Evolutionary conservation across 495 filamentous ascomycete species (phyloP).

Genomic region (Pyronema domesticum): DNA sequence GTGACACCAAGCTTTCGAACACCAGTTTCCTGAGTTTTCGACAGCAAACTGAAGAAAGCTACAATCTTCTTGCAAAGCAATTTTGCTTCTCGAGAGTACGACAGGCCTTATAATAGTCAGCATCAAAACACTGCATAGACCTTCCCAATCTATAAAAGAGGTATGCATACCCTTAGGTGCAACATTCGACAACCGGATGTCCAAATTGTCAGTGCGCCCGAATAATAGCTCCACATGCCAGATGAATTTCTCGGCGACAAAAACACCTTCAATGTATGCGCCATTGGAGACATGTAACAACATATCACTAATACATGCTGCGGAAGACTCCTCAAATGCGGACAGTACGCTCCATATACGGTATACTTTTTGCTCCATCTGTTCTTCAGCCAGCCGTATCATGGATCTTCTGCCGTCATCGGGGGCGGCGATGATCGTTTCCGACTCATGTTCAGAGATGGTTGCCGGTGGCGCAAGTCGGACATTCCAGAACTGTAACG

Average conservation of each 20-base stretch:
- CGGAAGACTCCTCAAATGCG: slow-evolving; percentile 91
- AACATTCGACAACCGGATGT: slow-evolving; percentile 46
- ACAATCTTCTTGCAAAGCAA: slow-evolving; percentile 98
- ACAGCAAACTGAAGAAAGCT: slow-evolving; percentile 84
- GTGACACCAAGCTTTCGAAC: slow-evolving; percentile 83
- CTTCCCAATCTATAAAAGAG: background rate
- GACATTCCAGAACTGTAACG: slow-evolving; percentile 75
- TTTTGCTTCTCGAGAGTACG: slow-evolving; percentile 88
- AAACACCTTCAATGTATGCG: slow-evolving; percentile 81
- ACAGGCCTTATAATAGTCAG: slow-evolving; percentile 42
- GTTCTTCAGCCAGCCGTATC: slow-evolving; percentile 71
- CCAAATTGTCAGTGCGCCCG: slow-evolving; percentile 68
- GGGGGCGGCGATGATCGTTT: slow-evolving; percentile 31
- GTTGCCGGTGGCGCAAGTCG: slow-evolving; percentile 42
- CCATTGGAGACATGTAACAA: slow-evolving; percentile 97
- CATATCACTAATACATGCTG: slow-evolving; percentile 98
- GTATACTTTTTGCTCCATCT: slow-evolving; percentile 95
- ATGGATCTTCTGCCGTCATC: slow-evolving; percentile 55
- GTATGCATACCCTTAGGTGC: slow-evolving; percentile 52
- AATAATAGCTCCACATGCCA: slow-evolving; percentile 90
- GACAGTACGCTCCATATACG: slow-evolving; percentile 96
- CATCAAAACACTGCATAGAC: slow-evolving; percentile 4
- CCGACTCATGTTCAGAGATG: slow-evolving; percentile 29
- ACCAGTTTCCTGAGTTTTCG: slow-evolving; percentile 81
- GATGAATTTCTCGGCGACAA: slow-evolving; percentile 94